Evolutionary conservation across 345 rosid genomes (phyloP).

Genomic region (Aquilaria malaccensis): DNA sequence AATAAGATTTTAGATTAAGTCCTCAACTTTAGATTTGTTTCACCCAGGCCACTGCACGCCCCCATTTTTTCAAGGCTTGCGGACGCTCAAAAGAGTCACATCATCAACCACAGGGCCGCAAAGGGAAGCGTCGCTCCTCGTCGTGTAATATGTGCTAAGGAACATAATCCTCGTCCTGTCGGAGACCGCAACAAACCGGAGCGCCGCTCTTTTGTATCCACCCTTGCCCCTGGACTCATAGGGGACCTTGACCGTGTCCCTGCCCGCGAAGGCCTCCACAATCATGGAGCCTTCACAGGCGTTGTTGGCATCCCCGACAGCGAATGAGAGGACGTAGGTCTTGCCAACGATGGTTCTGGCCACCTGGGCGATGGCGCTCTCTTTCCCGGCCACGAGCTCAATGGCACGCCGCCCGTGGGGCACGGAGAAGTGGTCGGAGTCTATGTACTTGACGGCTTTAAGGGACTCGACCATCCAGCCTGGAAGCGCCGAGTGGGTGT

Average conservation of each 20-base stretch:
- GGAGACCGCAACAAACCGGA: conserved; percentile 45
- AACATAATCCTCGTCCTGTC: conserved; percentile 51
- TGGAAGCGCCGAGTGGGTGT: conserved; percentile 68
- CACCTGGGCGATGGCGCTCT: conserved; percentile 72
- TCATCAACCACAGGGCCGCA: conserved; percentile 85
- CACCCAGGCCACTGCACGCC: too few species aligned
- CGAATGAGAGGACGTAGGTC: conserved; percentile 50
- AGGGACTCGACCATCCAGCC: conserved; percentile 85
- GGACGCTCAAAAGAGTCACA: conserved; percentile 47
- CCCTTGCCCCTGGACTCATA: conserved; percentile 68
- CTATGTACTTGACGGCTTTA: conserved; percentile 85
- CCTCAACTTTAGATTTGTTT: too few species aligned
- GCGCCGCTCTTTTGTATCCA: conserved; percentile 47
- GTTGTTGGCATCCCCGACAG: conserved; percentile 67
- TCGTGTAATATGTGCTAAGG: conserved; percentile 64
- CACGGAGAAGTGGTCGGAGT: conserved; percentile 50
- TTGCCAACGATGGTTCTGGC: conserved; percentile 46
- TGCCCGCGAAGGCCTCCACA: conserved; percentile 73
- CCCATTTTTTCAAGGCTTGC: conserved; percentile 13
- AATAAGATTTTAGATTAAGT: too few species aligned
- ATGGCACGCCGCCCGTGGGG: conserved; percentile 63
- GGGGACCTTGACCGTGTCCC: conserved; percentile 44
- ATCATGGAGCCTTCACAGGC: conserved; percentile 61
- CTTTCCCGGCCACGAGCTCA: conserved; percentile 83
- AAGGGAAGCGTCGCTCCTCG: conserved; percentile 65